A percentile compares a stretch with the other conserved stretches of the same genome.
Evolutionary conservation across 495 filamentous ascomycete species (phyloP).

Genomic region (Tetracladium setigerum): DNA sequence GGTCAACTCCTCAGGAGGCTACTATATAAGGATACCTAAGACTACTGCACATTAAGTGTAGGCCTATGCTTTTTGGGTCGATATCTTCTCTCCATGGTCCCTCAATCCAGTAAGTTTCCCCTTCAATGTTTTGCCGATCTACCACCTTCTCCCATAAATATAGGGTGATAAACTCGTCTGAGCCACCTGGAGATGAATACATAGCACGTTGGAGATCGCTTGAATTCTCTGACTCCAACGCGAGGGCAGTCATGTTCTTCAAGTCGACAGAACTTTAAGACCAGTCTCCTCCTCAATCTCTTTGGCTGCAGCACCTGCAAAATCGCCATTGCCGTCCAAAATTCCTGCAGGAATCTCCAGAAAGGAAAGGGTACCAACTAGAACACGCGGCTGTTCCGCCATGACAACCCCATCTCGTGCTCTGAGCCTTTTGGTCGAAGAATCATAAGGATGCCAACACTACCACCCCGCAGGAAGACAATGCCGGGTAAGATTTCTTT

Average conservation of each 20-base stretch:
- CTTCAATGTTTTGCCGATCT: constrained; percentile 50
- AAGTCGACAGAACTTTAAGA: constrained; percentile 43
- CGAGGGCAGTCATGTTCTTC: constrained; percentile 60
- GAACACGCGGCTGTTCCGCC: constrained; percentile 73
- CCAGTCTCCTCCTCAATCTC: constrained; percentile 78
- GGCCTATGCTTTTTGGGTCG: no score
- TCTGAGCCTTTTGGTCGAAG: constrained; percentile 47
- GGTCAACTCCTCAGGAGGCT: no score
- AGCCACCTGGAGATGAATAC: constrained; percentile 72
- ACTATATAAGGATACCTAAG: no score
- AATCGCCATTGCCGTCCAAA: constrained; percentile 69
- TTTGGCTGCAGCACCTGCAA: constrained; percentile 66
- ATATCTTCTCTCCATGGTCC: constrained; percentile 74
- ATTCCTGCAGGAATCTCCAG: constrained; percentile 82
- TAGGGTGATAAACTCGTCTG: constrained; percentile 76
- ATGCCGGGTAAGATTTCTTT: constrained; percentile 66
- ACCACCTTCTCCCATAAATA: constrained; percentile 67
- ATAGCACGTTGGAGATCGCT: constrained; percentile 48
- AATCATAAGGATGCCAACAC: constrained; percentile 76
- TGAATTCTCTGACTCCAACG: constrained; percentile 21
- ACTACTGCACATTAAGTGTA: no score
- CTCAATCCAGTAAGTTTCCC: constrained; percentile 72
- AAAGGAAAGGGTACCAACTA: constrained; percentile 67
- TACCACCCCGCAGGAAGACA: constrained; percentile 73
- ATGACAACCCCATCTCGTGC: constrained; percentile 59